phyloP scores from a whole-genome alignment of 2,329 filamentous ascomycete species.

The Aspergillus brasiliensis region DNA sequence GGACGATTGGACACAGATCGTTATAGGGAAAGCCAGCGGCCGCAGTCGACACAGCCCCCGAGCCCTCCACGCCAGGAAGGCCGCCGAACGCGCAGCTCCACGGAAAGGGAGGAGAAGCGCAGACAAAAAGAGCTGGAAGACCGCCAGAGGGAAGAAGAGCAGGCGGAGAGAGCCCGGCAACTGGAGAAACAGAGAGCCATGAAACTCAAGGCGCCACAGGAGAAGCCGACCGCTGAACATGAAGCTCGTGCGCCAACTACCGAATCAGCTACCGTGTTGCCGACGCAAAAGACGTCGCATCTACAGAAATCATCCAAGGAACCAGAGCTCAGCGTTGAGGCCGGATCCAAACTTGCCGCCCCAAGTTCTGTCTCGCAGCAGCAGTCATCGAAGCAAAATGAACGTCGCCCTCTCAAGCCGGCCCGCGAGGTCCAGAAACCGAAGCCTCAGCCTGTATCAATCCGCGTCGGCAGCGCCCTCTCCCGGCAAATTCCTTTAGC shows the following conservation, averaged over 20 bases:
- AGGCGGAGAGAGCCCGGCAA: conserved; percentile 22
- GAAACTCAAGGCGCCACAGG: conserved; percentile 35
- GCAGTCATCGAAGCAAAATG: conserved; percentile 35
- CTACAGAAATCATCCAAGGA: conserved; percentile 35
- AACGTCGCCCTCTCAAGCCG: conserved; percentile 47
- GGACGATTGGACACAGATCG: conserved; percentile 30
- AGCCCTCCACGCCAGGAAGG: conserved; percentile 41
- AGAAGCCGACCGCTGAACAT: conserved; percentile 35
- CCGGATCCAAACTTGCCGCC: conserved; percentile 29
- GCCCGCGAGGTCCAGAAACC: conserved; percentile 49
- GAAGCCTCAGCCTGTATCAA: conserved; percentile 51
- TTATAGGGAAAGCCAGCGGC: conserved; percentile 18
- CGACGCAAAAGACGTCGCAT: conserved; percentile 30
- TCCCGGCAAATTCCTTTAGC: conserved; percentile 48
- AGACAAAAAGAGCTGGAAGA: conserved; percentile 37
- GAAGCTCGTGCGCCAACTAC: conserved; percentile 30
- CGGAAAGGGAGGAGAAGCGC: conserved; percentile 54
- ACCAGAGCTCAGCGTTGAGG: conserved; percentile 31
- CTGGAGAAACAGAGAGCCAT: conserved; percentile 38
- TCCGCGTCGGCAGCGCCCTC: conserved; percentile 51
- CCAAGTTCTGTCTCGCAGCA: conserved; percentile 25
- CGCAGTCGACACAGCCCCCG: conserved; percentile 25
- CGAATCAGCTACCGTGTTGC: conserved; percentile 21
- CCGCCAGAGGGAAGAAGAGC: conserved; percentile 40
- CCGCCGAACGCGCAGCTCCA: conserved; percentile 60